phyloP scores from a whole-genome alignment of 768 basidiomycete genomes.

The Termitomyces bulborhizus region DNA sequence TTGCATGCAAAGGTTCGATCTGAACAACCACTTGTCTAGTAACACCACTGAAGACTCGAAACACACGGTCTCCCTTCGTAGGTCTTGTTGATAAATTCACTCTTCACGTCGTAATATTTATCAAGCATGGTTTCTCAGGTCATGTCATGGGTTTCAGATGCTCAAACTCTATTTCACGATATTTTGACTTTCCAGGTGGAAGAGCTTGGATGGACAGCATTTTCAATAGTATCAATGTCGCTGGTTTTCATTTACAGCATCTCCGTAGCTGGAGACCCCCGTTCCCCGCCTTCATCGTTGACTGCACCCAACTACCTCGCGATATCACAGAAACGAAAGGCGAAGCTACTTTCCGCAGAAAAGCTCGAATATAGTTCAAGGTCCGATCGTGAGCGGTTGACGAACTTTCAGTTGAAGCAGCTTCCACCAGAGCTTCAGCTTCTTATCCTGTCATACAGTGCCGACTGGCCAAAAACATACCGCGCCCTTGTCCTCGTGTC shows the following conservation, averaged over 20 bases:
- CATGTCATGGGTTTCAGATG: neutral
- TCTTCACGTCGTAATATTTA: neutral
- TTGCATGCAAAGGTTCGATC: neutral
- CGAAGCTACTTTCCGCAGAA: conserved; percentile 14
- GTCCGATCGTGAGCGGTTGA: conserved; percentile 11
- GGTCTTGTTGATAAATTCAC: neutral
- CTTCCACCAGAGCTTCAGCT: conserved; percentile 28
- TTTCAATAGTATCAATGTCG: conserved; percentile 11
- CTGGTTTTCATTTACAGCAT: conserved; percentile 12
- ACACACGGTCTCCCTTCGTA: neutral
- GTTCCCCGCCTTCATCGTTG: neutral
- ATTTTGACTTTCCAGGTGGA: conserved; percentile 9
- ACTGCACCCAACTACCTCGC: conserved; percentile 13
- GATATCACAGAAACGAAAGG: conserved; percentile 14
- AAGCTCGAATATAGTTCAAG: conserved; percentile 18
- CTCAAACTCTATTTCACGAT: neutral
- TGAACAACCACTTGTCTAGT: neutral
- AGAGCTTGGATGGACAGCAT: conserved; percentile 10
- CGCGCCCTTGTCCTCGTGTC: conserved; percentile 28
- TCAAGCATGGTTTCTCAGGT: neutral
- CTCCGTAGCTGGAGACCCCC: conserved; percentile 7
- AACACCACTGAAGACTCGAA: neutral
- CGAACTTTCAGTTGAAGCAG: conserved; percentile 19
- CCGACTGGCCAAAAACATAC: conserved; percentile 24
- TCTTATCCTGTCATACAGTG: conserved; percentile 22